Conservation (phyloP, 768 basidiomycete genomes). For the Coprinopsis sp. region DNA sequence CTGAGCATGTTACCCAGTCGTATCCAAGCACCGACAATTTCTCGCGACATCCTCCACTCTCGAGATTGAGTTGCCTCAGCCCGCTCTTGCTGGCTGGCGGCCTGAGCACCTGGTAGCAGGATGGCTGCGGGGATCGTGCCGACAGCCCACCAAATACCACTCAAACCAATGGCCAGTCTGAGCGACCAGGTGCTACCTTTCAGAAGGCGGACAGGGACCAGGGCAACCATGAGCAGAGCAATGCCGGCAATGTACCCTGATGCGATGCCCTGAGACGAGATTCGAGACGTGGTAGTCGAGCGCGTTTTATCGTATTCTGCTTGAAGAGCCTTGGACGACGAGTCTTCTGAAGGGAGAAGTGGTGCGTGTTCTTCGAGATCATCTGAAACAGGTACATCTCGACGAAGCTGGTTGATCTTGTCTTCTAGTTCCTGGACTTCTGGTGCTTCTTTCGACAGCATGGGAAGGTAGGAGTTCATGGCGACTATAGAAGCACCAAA, state of each 20-base stretch:
- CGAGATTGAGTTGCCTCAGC: constrained; percentile 14
- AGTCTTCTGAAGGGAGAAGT: constrained; percentile 25
- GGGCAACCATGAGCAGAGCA: constrained; percentile 60
- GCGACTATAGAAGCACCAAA: constrained; percentile 88
- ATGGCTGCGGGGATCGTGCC: constrained; percentile 76
- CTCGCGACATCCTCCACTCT: constrained; percentile 41
- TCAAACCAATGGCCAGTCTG: constrained; percentile 77
- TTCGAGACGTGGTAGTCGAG: constrained; percentile 71
- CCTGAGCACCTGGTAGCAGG: constrained; percentile 54
- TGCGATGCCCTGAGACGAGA: constrained; percentile 83
- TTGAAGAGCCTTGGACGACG: constrained; percentile 20
- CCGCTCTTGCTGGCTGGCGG: constrained; percentile 10
- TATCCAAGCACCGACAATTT: constrained; percentile 71
- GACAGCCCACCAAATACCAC: constrained; percentile 84
- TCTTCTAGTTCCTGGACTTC: constrained; percentile 44
- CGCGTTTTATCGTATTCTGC: constrained; percentile 51
- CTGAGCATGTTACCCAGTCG: constrained; percentile 70
- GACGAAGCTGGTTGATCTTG: too few relatives aligned
- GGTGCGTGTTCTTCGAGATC: too few relatives aligned
- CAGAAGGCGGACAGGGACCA: constrained; percentile 73
- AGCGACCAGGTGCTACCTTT: constrained; percentile 75
- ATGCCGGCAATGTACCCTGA: constrained; percentile 86
- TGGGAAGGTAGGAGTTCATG: constrained; percentile 84
- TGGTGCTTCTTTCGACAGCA: constrained; percentile 60
- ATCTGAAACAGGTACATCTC: too few relatives aligned